phyloP scores from a whole-genome alignment of 306 rosid genomes.

The Vigna nakashimae region DNA sequence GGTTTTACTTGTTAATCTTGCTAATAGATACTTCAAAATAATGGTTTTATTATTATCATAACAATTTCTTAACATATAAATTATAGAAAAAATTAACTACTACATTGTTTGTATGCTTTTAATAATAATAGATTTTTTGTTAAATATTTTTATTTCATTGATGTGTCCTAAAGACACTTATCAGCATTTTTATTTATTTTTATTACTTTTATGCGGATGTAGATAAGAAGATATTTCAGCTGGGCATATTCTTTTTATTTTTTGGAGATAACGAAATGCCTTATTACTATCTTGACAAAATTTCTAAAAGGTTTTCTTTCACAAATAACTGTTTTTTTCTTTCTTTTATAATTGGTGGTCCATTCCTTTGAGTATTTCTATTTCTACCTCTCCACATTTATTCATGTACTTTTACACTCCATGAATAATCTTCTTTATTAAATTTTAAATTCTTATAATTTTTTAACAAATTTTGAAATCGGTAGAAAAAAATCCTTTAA shows the following conservation, averaged over 20 bases:
- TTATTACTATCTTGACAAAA: too few species aligned
- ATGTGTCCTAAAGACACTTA: not conserved
- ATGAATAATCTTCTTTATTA: too few species aligned
- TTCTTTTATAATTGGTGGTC: not conserved
- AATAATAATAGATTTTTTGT: too few species aligned
- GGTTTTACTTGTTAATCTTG: not conserved
- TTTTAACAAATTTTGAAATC: too few species aligned
- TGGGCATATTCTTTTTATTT: not conserved
- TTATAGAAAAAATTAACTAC: too few species aligned
- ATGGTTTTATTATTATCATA: not conserved
- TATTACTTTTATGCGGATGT: not conserved
- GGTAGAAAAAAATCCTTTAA: too few species aligned
- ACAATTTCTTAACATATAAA: not conserved
- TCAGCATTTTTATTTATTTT: not conserved
- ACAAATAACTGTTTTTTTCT: not conserved
- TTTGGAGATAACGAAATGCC: not conserved
- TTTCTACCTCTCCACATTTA: too few species aligned
- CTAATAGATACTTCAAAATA: not conserved
- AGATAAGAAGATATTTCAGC: not conserved
- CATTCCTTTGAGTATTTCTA: too few species aligned
- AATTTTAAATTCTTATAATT: too few species aligned
- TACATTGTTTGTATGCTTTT: too few species aligned
- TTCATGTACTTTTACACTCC: too few species aligned
- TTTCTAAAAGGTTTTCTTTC: too few species aligned
- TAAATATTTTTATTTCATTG: not conserved